Base-by-base conservation (phyloP, 169 alveolate species). In the Eimeria zaria region DNA sequence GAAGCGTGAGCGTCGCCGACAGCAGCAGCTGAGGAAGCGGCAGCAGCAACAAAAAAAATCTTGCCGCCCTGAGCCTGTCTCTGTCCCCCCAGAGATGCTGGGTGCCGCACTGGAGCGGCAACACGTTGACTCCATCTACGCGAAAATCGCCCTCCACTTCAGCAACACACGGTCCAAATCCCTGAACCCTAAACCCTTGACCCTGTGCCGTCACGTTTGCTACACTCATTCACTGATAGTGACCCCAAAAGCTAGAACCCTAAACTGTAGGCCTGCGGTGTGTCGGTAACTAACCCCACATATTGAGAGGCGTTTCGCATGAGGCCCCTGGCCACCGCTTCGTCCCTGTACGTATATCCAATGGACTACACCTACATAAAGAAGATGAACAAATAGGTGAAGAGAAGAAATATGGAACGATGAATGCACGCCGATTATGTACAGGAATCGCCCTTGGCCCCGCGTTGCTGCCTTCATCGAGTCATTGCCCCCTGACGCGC, bases 361-460 rank as follows among this genome's bases (percentile, higher is more conserved):
- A 14, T 36, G 9, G 11, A 71, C 33, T 4, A 12, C 48, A 30
- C 7, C 9, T 1, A 71, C 3, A 1, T 36, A 36, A 36, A 4
- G n/a, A 16, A 5, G n/a, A 36, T 16, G 81, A 18, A 16, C 51
- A 71, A 2, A 33, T 24, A 30, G 9, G 46, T 30, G 46, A 12
- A 27, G 1, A 6, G 20, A 46, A 11, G 24, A 22, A 2, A 30
- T 30, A 30, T 22, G 16, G 30, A 14, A 30, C 4, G 44, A 67
- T 24, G 20, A 30, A 46, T 30, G 76, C 41, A 67, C 46, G 18
- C 4, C 33, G 46, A 24, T 71, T 55, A 48, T 30, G n/a, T 12
- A 55, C 64, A 98, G 99, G 89, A 99, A 99, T 95, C 99, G 99
- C 89, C 99, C 99, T n/a, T 99, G 99, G 99, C 99, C 99, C 16